These are phyloP conservation scores for Sanghuangporus baumii DNA, from an alignment of 1,284 basidiomycete genomes.

Conservation along the genomic window DNA sequence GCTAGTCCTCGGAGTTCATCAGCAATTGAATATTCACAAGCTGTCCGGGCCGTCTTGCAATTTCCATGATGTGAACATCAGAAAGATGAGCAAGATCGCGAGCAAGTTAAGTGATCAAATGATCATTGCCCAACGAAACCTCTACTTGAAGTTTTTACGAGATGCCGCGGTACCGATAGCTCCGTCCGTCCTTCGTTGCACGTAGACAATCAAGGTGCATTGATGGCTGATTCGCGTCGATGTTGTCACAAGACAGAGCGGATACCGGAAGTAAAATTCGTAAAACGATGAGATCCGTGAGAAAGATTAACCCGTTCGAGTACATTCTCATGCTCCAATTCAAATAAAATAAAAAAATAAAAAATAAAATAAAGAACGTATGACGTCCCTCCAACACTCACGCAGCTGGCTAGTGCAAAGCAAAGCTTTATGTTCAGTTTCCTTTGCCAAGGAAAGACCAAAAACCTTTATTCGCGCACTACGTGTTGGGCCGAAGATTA, in stretches of 20 bases:
- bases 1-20: not conserved
- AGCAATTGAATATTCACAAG: not conserved
- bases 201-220: not conserved
- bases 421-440: too few relatives aligned
- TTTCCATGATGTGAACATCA: not conserved
- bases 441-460: too few relatives aligned
- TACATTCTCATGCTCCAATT: not conserved
- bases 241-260: not conserved
- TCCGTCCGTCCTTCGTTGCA: not conserved
- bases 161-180: not conserved
- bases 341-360: too few relatives aligned
- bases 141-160: not conserved
- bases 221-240: not conserved
- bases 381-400: too few relatives aligned
- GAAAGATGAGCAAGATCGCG: slow-evolving; percentile 22
- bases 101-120: not conserved
- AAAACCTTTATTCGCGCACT: too few relatives aligned
- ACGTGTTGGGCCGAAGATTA: too few relatives aligned
- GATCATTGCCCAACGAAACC: not conserved
- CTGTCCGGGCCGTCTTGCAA: not conserved
- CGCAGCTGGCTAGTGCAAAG: too few relatives aligned
- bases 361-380: too few relatives aligned
- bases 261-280: not conserved
- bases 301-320: not conserved
- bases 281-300: not conserved